Base-by-base conservation (phyloP, 495 filamentous ascomycete species). In the Trichoderma parareesei region DNA sequence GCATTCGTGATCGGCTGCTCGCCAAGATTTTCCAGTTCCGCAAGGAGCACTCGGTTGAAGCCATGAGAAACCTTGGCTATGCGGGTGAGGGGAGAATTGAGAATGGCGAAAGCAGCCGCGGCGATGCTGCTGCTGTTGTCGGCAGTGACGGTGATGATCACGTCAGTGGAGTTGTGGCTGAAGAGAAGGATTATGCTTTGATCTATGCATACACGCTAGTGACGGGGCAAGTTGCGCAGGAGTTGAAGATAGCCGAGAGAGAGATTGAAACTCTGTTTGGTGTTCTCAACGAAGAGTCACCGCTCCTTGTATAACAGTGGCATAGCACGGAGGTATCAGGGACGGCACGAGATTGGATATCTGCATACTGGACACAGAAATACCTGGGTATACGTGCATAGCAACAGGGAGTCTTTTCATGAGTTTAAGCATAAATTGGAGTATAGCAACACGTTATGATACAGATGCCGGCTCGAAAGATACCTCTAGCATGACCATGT, bases 11-110 rank as follows among this genome's bases (percentile, higher is more conserved):
- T 70, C 79, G 91, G 64, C 74, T 98, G 59, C 80, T 98, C 14
- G 90, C 91, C 13, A 93, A 91, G 75, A 88, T 97, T 48, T 96
- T 91, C 67, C 85, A 86, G 68, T 97, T 93, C 75, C 79, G 93
- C 41, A 87, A 88, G 70, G 83, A 87, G 63, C 83, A 82, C 16
- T 80, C 72, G 37, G 65, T 81, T 18, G 79, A 70, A 5, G 73
- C 33, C 13, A 13, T 53, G 75, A 33, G 76, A 79, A 18, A 48
- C 27, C 53, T 57, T 14, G 53, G 53, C 53, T 37, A 14, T 37
- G 16, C 37, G 27, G 3, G 37, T 14, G 53, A 57, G 20, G 4
- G 11, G 4, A 27, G 37, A 57, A n/a, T 4, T 8, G 53, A 57
- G 33, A 37, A 57, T 57, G 53, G 53, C 14, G 53, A 57, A n/a